Percentiles rank a stretch among this genome's conserved stretches.
phyloP scores from a whole-genome alignment of 2,329 filamentous ascomycete species.

The Botrytis tulipae region DNA sequence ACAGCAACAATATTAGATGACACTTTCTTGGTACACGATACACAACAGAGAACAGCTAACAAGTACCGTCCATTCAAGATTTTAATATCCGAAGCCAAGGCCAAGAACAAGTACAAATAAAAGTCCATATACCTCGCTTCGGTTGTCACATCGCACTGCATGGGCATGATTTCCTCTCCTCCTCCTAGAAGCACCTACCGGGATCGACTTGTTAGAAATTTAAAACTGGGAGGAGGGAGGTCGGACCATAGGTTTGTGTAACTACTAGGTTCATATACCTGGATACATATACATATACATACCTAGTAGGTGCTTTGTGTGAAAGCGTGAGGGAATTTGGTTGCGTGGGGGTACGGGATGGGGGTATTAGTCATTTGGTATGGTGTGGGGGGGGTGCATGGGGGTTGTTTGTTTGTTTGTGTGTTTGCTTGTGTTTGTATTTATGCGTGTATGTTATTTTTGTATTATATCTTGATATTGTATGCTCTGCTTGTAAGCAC shows the following conservation, averaged over 20 bases:
- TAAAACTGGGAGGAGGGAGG: too few species aligned
- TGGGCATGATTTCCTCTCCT: background rate
- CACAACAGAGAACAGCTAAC: background rate
- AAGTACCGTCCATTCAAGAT: background rate
- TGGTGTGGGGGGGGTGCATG: background rate
- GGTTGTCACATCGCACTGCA: background rate
- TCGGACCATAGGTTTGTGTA: background rate
- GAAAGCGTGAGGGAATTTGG: background rate
- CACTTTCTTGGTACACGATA: background rate
- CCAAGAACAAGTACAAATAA: background rate
- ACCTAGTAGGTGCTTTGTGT: background rate
- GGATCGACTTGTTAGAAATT: background rate
- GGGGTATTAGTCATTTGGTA: background rate
- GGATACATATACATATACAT: too few species aligned
- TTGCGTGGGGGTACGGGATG: background rate
- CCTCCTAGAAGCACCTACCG: background rate
- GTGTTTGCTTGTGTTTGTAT: background rate
- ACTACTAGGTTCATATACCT: too few species aligned
- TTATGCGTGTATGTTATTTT: too few species aligned
- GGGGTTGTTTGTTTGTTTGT: background rate
- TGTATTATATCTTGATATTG: background rate
- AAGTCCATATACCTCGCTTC: background rate
- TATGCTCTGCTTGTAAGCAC: background rate
- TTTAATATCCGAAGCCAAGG: background rate
- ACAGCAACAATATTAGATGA: background rate